Base-by-base conservation (phyloP, 2,329 filamentous ascomycete genomes). In the Chaetoscypha palmicola region DNA sequence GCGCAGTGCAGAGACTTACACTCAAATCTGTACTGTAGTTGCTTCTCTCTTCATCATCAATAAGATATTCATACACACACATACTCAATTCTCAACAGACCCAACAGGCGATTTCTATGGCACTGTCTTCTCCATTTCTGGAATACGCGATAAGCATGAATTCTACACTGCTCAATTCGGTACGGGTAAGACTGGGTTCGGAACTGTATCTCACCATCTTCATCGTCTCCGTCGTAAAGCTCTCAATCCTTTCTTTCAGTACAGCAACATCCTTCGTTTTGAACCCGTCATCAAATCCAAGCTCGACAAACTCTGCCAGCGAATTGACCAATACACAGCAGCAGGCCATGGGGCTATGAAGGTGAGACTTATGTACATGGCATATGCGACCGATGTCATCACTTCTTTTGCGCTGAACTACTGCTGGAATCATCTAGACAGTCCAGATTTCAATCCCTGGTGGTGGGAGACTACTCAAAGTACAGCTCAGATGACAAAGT, bases 371-470 rank as follows among this genome's bases (percentile, higher is more conserved):
- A 44, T 47, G 5, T 54, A 51, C 34, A 43, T 44, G 31, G 55
- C 46, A 38, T 43, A 49, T 11, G 46, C 50, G 10, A 57, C 52
- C 10, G 62, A 64, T 48, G 50, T 59, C 5, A 55, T 63, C 24
- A 60, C 55, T 14, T 45, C 56, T 22, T 62, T 61, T 50, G 51
- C 51, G 16, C 54, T 62, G 14, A 61, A 52, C 24, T 33, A 47
- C 8, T 49, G 38, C 28, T 50, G 51, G 47, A 48, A 56, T 34
- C 42, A 48, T 38, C 44, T 58, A 7, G 52, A 58, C 19, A 45
- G 35, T 26, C 41, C 43, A 11, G 50, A 58, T 26, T 58, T 58
- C 34, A 47, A 45, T 5, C 50, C 51, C 4, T 24, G 43, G 21
- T 56, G 51, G 48, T 40, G 44, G 21, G 37, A 53, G 20, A 51